Evolutionary conservation across 768 basidiomycete species (phyloP).

Genomic region (Boletus sensibilis): DNA sequence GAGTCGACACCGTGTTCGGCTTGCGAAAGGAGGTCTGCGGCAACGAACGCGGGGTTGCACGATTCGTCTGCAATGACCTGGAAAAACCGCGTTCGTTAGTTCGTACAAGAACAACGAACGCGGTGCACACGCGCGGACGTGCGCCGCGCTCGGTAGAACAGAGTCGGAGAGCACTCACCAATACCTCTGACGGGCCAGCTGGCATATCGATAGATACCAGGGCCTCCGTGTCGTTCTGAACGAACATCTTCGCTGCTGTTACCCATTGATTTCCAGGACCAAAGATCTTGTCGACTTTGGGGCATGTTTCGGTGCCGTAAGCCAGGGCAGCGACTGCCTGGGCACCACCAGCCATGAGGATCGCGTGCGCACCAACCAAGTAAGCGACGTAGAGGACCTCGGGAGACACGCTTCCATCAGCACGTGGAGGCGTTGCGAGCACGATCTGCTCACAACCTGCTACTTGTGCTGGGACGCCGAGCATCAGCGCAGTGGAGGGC

Average conservation of each 20-base stretch:
- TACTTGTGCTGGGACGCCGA: constrained; percentile 96
- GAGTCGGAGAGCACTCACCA: constrained; percentile 49
- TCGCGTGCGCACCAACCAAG: constrained; percentile 84
- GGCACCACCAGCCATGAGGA: constrained; percentile 94
- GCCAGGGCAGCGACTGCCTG: constrained; percentile 96
- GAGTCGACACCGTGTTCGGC: constrained; percentile 99
- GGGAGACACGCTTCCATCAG: constrained; percentile 90
- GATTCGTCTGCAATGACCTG: constrained; percentile 94
- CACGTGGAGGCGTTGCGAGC: constrained; percentile 91
- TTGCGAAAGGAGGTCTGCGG: constrained; percentile 95
- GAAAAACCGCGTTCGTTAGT: constrained; percentile 28
- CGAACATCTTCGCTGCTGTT: constrained; percentile 98
- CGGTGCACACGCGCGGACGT: constrained; percentile 50
- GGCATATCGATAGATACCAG: constrained; percentile 99
- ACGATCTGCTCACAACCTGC: constrained; percentile 92
- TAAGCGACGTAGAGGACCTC: constrained; percentile 97
- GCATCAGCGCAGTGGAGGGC: constrained; percentile 96
- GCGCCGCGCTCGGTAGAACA: constrained; percentile 58
- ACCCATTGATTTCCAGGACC: constrained; percentile 99
- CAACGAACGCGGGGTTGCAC: constrained; percentile 85
- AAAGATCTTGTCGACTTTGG: constrained; percentile 99
- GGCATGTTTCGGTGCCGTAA: constrained; percentile 92
- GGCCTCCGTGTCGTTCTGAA: constrained; percentile 97
- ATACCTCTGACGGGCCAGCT: constrained; percentile 95
- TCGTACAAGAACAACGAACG: constrained; percentile 40